phyloP scores from a whole-genome alignment of 495 filamentous ascomycete genomes.

The Aspergillus ostianus region DNA sequence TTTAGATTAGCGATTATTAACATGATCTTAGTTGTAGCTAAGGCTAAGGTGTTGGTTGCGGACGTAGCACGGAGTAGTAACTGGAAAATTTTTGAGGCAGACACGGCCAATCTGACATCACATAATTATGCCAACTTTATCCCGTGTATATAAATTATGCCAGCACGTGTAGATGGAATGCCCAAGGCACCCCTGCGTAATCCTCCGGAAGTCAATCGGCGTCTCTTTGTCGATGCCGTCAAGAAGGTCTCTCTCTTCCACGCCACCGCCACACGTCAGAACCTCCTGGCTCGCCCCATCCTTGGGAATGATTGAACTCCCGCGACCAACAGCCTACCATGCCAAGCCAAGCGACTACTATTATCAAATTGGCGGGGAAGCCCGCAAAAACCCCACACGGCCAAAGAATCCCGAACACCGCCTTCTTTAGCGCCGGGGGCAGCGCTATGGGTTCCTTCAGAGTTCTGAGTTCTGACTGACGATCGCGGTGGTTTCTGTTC shows the following conservation, averaged over 20 bases:
- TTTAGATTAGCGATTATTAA: too few species aligned
- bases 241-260: too few species aligned
- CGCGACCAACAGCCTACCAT: neutral
- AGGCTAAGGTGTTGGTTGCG: too few species aligned
- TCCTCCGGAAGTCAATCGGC: neutral
- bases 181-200: too few species aligned
- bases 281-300: neutral
- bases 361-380: conserved; percentile 19
- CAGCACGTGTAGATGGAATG: too few species aligned
- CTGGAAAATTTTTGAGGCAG: too few species aligned
- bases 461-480: neutral
- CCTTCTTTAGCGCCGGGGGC: conserved; percentile 21
- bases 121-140: too few species aligned
- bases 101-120: too few species aligned
- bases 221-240: neutral
- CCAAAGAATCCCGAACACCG: conserved; percentile 31
- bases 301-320: neutral
- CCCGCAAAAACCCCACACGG: conserved; percentile 21
- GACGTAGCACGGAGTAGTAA: too few species aligned
- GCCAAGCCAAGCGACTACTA: neutral
- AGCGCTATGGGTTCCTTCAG: conserved; percentile 4
- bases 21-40: too few species aligned
- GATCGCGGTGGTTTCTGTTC: neutral
- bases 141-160: too few species aligned
- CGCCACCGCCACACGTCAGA: too few species aligned